Percentiles rank a stretch among this genome's conserved stretches.
These are phyloP conservation scores for Lichtheimia ramosa DNA, from an alignment of 371 early-diverging fungal genomes.

Conservation along the genomic window DNA sequence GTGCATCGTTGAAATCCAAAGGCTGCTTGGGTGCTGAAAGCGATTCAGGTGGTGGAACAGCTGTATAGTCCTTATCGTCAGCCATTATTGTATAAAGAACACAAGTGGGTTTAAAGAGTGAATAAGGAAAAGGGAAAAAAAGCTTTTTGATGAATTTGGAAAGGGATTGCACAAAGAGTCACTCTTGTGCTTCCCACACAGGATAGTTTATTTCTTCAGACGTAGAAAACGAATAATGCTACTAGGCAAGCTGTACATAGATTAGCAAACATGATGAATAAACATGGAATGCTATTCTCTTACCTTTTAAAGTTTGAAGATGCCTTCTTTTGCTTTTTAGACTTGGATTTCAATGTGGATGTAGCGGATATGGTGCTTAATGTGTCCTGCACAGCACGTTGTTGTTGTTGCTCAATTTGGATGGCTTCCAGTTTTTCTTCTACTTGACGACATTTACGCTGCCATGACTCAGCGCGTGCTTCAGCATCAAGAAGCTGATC, in stretches of 20 bases:
- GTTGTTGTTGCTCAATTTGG: too few relatives aligned
- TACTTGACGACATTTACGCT: background rate
- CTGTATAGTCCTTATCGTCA: conserved; percentile 34
- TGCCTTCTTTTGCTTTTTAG: background rate
- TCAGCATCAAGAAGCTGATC: conserved; percentile 3
- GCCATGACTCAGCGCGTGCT: conserved; percentile 2
- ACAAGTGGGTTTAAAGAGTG: too few relatives aligned
- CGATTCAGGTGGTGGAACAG: conserved; percentile 45
- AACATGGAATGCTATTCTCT: background rate
- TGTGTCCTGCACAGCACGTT: too few relatives aligned
- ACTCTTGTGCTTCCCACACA: too few relatives aligned
- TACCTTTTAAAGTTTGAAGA: background rate
- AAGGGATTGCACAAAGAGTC: too few relatives aligned
- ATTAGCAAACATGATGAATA: too few relatives aligned
- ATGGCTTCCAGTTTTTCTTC: background rate
- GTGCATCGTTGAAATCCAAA: conserved; percentile 67
- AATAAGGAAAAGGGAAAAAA: conserved; percentile 7
- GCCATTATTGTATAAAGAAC: conserved; percentile 4
- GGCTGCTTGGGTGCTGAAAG: conserved; percentile 29
- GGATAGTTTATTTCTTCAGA: too few relatives aligned
- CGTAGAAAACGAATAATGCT: too few relatives aligned
- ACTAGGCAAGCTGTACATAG: too few relatives aligned
- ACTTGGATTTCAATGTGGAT: too few relatives aligned
- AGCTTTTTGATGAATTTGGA: background rate
- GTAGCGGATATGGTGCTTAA: too few relatives aligned